phyloP scores from a whole-genome alignment of 305 asterid genomes.

The Coffea humblotiana region DNA sequence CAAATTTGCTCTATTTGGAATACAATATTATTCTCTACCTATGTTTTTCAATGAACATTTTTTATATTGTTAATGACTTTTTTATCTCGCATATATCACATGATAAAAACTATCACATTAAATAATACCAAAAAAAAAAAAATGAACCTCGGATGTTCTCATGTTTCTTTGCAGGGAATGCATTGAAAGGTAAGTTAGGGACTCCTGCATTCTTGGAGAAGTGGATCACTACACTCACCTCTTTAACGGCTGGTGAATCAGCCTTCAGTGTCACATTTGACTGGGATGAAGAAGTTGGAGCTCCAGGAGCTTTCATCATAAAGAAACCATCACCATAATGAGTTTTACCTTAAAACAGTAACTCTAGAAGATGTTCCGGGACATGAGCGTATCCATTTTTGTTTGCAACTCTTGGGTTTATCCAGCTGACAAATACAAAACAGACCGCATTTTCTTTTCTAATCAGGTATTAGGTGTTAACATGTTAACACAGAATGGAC shows the following conservation, averaged over 20 bases:
- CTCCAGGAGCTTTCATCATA: conserved; percentile 65
- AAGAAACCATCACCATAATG: conserved; percentile 58
- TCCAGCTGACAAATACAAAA: conserved; percentile 46
- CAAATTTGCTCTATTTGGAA: too few relatives aligned
- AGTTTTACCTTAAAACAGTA: conserved; percentile 73
- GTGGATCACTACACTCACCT: conserved; percentile 38
- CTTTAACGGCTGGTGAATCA: conserved; percentile 32
- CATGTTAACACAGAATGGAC: background rate
- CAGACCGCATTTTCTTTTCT: conserved; percentile 59
- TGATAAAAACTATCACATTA: too few relatives aligned
- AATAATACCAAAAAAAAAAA: background rate
- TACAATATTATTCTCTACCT: too few relatives aligned
- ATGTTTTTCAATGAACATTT: too few relatives aligned
- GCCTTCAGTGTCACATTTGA: conserved; percentile 47
- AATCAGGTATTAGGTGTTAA: conserved; percentile 40
- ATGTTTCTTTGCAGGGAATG: conserved; percentile 21
- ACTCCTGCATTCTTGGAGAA: conserved; percentile 48
- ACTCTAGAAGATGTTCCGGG: conserved; percentile 61
- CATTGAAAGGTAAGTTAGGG: conserved; percentile 38
- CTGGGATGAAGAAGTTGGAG: conserved; percentile 53
- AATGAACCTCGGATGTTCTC: background rate
- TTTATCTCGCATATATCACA: too few relatives aligned
- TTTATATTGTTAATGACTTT: too few relatives aligned
- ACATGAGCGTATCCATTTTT: conserved; percentile 59
- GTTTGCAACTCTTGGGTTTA: conserved; percentile 84